Evolutionary conservation across 2,329 filamentous ascomycete genomes (phyloP).

Genomic region (Epichloe hybrida): DNA sequence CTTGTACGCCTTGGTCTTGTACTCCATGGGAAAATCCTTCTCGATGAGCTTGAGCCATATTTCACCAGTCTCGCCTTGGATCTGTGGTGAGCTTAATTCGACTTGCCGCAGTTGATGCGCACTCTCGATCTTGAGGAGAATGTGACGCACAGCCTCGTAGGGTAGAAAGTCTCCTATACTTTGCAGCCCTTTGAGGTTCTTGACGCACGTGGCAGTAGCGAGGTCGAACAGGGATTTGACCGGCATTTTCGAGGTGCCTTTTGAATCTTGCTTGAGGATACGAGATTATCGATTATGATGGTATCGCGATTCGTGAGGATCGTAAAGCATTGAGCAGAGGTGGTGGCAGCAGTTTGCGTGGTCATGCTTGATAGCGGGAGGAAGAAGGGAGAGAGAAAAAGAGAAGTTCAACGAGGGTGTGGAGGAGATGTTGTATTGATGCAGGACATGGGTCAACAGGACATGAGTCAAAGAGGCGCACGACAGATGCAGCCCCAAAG

Average conservation of each 20-base stretch:
- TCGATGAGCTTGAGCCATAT: conserved; percentile 72
- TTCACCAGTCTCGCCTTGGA: conserved; percentile 54
- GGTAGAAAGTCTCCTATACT: conserved; percentile 61
- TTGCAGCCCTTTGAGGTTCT: conserved; percentile 42
- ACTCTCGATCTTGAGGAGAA: conserved; percentile 59
- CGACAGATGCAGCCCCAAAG: too few relatives aligned
- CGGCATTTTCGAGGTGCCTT: conserved; percentile 19
- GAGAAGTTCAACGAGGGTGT: neutral
- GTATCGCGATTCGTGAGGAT: neutral
- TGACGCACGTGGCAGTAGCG: conserved; percentile 36
- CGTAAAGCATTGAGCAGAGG: neutral
- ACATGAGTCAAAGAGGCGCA: too few relatives aligned
- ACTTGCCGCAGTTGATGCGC: conserved; percentile 62
- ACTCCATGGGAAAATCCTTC: conserved; percentile 57
- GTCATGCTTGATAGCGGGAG: neutral
- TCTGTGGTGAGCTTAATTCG: conserved; percentile 64
- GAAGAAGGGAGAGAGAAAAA: neutral
- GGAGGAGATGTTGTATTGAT: neutral
- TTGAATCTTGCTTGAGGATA: neutral
- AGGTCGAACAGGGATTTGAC: conserved; percentile 38
- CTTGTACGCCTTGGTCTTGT: conserved; percentile 45
- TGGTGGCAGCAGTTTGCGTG: neutral
- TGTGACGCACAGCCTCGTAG: conserved; percentile 45
- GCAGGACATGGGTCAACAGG: neutral
- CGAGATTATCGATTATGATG: neutral